phyloP scores from a whole-genome alignment of 805 yeast genomes.

The Candida nemodendra region DNA sequence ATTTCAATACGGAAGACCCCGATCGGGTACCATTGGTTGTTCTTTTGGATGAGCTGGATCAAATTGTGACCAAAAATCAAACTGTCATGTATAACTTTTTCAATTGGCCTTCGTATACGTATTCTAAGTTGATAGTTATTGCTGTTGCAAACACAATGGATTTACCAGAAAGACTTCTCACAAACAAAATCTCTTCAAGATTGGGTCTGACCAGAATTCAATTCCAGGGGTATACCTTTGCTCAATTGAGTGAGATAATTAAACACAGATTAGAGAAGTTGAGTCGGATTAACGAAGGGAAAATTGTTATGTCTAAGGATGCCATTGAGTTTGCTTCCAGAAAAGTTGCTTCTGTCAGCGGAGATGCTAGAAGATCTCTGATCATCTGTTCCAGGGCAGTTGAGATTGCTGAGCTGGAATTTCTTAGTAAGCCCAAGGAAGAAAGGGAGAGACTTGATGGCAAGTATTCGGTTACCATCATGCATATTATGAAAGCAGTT shows the following conservation, averaged over 20 bases:
- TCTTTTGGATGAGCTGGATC: conserved; percentile 90
- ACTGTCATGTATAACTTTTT: conserved; percentile 91
- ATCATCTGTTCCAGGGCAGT: conserved; percentile 87
- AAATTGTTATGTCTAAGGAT: conserved; percentile 53
- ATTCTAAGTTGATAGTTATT: conserved; percentile 78
- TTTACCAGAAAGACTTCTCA: conserved; percentile 82
- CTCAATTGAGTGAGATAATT: conserved; percentile 74
- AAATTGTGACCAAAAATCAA: conserved; percentile 78
- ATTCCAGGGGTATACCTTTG: conserved; percentile 84
- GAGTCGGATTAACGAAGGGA: conserved; percentile 40
- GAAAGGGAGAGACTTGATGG: conserved; percentile 33
- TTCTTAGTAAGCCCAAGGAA: conserved; percentile 34
- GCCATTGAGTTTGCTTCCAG: conserved; percentile 91
- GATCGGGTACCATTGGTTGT: conserved; percentile 62
- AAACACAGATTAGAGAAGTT: conserved; percentile 60
- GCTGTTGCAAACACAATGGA: conserved; percentile 99
- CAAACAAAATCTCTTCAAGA: conserved; percentile 88
- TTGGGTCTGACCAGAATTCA: conserved; percentile 84
- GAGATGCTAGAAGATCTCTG: conserved; percentile 93
- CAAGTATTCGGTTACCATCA: conserved; percentile 58
- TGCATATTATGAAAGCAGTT: conserved; percentile 76
- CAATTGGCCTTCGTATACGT: conserved; percentile 90
- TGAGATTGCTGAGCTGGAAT: conserved; percentile 76
- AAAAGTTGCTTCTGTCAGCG: conserved; percentile 93
- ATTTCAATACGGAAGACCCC: conserved; percentile 45